Base-by-base conservation (phyloP, 129 eudicot species). In the Helianthus tuberosus region DNA sequence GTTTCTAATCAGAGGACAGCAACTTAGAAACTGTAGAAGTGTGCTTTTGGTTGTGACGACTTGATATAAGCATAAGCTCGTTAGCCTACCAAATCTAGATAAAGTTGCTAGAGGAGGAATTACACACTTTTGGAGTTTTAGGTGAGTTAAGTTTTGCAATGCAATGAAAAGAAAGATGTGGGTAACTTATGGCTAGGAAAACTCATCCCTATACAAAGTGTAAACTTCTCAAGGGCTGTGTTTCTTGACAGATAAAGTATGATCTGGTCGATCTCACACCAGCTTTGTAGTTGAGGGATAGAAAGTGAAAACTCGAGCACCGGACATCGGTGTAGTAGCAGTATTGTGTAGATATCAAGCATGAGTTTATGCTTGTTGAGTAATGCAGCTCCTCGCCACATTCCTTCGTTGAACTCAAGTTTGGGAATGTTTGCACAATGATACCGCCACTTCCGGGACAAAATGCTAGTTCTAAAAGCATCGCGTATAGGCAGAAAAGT, bases 221-320 rank as follows among this genome's bases (percentile, higher is more conserved):
- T 59, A 27, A 59, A 59, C 3, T 15, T 39, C 50, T 38, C 8
- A 3, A 64, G 9, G 29, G 48, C 15, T 8, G 6, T 38, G 69
- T 35, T 64, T 17, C 13, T 64, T 4, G 69, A 39, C 3, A 64
- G 32, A 41, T 64, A 9, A 64, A n/a, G 13, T 64, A 64, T 64
- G 12, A 64, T 64, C 69, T 38, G 51, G 51, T 64, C 35, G 39
- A 64, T 38, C 51, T 64, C 69, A 64, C 14, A 64, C 15, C n/a
- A 43, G 3, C 50, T 65, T 0, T 17, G 3, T 39, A 65, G 29
- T 41, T 65, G 1, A 44, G 15, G 9, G 35, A 41, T 35, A 17
- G 15, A 9, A 43, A 65, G 66, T 23, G 44, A 27, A 35, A 61
- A 61, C 66, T 61, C 66, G 8, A 61, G 5, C 43, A 61, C 43